These are phyloP conservation scores for Dipteronia sinensis DNA, from an alignment of 345 rosid species.

Conservation along the genomic window DNA sequence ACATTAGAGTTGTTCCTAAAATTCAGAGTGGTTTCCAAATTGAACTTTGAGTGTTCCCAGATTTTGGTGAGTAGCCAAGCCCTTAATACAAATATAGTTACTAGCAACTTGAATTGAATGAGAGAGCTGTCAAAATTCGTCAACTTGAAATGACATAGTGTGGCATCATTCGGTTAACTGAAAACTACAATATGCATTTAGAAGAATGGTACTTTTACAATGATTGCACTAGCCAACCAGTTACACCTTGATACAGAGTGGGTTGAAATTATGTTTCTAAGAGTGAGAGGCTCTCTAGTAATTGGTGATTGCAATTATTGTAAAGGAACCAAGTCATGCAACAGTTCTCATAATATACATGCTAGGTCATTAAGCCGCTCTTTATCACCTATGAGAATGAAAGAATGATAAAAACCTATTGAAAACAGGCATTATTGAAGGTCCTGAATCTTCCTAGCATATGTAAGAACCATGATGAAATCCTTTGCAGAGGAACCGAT, in stretches of 20 bases:
- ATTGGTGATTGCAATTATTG: neutral
- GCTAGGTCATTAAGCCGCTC: constrained; percentile 14
- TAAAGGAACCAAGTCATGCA: neutral
- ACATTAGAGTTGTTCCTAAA: too few species aligned
- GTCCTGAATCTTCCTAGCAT: constrained; percentile 50
- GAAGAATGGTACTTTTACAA: neutral
- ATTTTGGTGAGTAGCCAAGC: too few species aligned
- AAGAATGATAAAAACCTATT: constrained; percentile 7
- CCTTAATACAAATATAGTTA: neutral
- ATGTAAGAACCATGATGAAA: constrained; percentile 73
- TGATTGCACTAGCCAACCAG: neutral
- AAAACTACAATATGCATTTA: neutral
- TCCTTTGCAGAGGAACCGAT: constrained; percentile 85
- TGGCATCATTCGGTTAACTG: neutral
- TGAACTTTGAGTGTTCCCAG: too few species aligned
- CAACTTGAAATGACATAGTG: neutral
- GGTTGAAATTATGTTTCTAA: neutral
- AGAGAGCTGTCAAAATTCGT: too few species aligned
- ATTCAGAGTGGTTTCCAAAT: too few species aligned
- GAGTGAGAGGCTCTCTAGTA: neutral
- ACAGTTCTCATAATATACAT: constrained; percentile 12
- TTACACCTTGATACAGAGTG: neutral
- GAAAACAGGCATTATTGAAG: constrained; percentile 14
- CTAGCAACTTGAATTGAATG: neutral
- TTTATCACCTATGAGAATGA: neutral